These are phyloP conservation scores for Tausonia pullulans DNA, from an alignment of 1,284 basidiomycete genomes.

Conservation along the genomic window DNA sequence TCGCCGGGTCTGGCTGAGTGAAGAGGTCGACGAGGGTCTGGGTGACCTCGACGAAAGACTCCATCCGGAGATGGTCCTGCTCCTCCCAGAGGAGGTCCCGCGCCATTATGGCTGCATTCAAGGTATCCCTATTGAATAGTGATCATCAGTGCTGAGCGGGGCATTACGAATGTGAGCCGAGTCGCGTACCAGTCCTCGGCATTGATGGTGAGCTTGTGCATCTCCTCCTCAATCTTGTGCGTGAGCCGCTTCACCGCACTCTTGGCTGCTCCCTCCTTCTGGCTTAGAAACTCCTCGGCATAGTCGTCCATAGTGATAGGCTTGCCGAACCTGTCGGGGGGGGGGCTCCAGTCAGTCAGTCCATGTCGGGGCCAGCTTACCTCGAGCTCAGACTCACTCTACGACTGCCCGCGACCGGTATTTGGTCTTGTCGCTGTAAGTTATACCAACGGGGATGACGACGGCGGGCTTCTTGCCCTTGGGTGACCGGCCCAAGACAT, in stretches of 20 bases:
- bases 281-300: constrained; percentile 62
- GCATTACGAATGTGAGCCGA: neutral
- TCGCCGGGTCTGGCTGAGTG: constrained; percentile 44
- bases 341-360: neutral
- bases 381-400: constrained; percentile 31
- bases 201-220: constrained; percentile 73
- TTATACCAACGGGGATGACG: constrained; percentile 76
- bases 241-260: constrained; percentile 81
- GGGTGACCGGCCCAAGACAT: constrained; percentile 27
- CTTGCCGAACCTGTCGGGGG: constrained; percentile 53
- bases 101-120: constrained; percentile 77
- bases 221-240: constrained; percentile 53
- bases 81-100: constrained; percentile 77
- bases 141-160: neutral
- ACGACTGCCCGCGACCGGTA: constrained; percentile 60
- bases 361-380: neutral
- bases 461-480: constrained; percentile 39
- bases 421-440: constrained; percentile 89
- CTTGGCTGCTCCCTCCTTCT: constrained; percentile 54
- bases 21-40: constrained; percentile 89
- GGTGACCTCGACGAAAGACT: constrained; percentile 68
- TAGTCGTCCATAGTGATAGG: constrained; percentile 67
- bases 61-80: constrained; percentile 58
- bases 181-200: constrained; percentile 72
- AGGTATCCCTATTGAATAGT: constrained; percentile 53